Evolutionary conservation across 768 basidiomycete species (phyloP), one percentile per base, ranked within the genome.

Genomic region (Calocybe indica): DNA sequence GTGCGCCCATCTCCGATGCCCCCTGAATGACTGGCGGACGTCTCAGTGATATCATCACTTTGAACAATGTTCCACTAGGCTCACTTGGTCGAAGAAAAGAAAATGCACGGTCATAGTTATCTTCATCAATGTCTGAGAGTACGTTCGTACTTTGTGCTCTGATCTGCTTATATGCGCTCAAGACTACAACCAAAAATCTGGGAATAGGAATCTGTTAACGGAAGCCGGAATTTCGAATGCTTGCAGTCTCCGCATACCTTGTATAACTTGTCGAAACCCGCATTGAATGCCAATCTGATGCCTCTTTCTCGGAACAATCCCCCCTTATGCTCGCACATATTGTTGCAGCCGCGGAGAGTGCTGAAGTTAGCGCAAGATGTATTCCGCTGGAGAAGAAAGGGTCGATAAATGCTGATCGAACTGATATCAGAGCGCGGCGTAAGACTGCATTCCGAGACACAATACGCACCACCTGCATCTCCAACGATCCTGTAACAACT

Each of bases 141-240:
- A 84, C 71, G 51, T 76, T 72, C 7, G 63, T 65, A 34, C 67
- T 68, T 56, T 85, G 82, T 3, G 80, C 72, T 13, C 79, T 76
- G 45, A 86, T 83, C 54, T 85, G 83, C 61, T 83, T 85, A 61
- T 84, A 85, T 52, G 82, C 82, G 52, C 82, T 83, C n/a, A 85
- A 65, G 22, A 83, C 82, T 14, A 85, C 82, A 9, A 86, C 72
- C 55, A 83, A 76, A 55, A 85, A 84, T 54, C 80, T 83, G 46
- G 2, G 37, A 36, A 34, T 14, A 14, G 8, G 33, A 13, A 35
- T 29, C 32, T 37, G 9, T 32, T n/a, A 7, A 38, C 29, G 10
- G 12, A 14, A 33, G 6, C 13, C 8, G 34, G 14, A 6, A 28
- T 6, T 13, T 14, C 5, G 13, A 14, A 14, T 1, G 30, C 10